These are phyloP conservation scores for Pythium rishiriense DNA, from an alignment of 352 stramenopile genomes.

Conservation along the genomic window DNA sequence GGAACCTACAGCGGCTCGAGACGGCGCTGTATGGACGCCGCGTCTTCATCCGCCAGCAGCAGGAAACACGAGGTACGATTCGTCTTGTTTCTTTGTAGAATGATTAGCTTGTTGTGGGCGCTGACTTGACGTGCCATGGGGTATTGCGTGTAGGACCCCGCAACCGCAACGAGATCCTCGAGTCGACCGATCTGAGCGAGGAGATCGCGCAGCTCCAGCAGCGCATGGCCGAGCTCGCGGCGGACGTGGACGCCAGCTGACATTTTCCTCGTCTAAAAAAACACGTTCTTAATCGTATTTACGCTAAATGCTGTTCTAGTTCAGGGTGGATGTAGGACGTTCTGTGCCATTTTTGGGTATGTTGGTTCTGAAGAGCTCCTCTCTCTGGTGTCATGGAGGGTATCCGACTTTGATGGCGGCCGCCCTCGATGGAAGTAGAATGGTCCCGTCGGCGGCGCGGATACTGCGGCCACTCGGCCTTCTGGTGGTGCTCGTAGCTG, in stretches of 20 bases:
- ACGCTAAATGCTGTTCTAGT: not conserved
- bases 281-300: not conserved
- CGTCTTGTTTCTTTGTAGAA: not conserved
- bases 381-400: not conserved
- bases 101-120: not conserved
- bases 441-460: not conserved
- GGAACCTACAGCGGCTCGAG: slow-evolving; percentile 73
- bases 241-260: slow-evolving; percentile 42
- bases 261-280: not conserved
- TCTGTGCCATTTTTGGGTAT: not conserved
- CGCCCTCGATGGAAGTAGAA: not conserved
- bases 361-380: not conserved
- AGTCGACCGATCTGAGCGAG: slow-evolving; percentile 59
- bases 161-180: slow-evolving; percentile 26
- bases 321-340: not conserved
- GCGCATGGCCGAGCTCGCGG: slow-evolving; percentile 62
- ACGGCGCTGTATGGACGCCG: slow-evolving; percentile 61
- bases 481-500: not conserved
- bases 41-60: slow-evolving; percentile 8
- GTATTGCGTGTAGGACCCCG: slow-evolving; percentile 1
- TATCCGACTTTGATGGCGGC: slow-evolving; percentile 4
- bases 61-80: not conserved
- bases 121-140: not conserved
- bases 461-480: slow-evolving; percentile 1
- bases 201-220: slow-evolving; percentile 62